Evolutionary conservation across 1,284 basidiomycete species (phyloP).

Genomic region (Flammula alnicola): DNA sequence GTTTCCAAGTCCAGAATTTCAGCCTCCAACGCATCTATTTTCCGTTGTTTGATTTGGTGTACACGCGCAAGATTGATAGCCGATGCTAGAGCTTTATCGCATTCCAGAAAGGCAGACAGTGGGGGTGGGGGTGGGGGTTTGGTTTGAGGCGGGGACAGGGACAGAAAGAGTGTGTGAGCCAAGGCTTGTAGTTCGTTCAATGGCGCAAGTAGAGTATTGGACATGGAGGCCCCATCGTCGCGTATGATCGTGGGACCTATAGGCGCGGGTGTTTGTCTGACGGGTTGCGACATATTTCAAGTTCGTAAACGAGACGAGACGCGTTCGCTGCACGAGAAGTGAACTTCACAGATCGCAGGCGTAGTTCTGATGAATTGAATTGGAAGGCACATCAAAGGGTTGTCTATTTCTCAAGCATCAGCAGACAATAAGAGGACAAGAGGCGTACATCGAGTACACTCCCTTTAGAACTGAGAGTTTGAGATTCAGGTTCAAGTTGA

Average conservation of each 20-base stretch:
- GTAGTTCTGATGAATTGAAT: too few species aligned
- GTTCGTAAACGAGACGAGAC: neutral
- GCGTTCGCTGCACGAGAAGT: too few species aligned
- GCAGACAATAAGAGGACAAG: too few species aligned
- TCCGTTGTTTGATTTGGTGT: constrained; percentile 76
- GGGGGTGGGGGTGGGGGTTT: constrained; percentile 68
- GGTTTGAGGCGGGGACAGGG: constrained; percentile 66
- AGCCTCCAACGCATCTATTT: constrained; percentile 68
- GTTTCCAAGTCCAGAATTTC: constrained; percentile 71
- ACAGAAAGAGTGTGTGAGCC: constrained; percentile 72
- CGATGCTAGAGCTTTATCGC: constrained; percentile 62
- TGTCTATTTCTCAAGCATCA: too few species aligned
- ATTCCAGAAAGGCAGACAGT: constrained; percentile 59
- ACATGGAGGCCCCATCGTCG: constrained; percentile 47
- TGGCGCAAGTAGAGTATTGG: constrained; percentile 63
- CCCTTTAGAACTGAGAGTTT: too few species aligned
- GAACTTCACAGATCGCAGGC: too few species aligned
- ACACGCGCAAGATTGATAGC: constrained; percentile 68
- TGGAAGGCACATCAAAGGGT: too few species aligned
- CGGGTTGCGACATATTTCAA: constrained; percentile 12
- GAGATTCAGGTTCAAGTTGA: too few species aligned
- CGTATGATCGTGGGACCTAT: neutral
- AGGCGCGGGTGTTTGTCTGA: constrained; percentile 8
- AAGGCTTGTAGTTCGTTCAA: constrained; percentile 64
- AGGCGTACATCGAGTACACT: too few species aligned